phyloP scores from a whole-genome alignment of 1,284 basidiomycete genomes.

The Ustilago lituana region DNA sequence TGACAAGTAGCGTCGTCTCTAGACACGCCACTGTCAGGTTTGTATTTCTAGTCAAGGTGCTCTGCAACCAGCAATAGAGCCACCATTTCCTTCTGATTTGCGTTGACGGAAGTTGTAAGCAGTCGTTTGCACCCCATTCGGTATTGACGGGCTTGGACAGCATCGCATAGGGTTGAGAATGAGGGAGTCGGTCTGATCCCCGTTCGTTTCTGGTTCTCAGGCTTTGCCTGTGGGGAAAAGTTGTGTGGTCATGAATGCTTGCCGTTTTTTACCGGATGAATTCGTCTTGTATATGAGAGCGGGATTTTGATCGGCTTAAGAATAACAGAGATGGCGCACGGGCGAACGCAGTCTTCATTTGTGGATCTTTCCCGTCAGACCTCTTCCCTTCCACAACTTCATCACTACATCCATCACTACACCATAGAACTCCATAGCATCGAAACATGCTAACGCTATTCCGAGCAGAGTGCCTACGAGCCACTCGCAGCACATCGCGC shows the following conservation, averaged over 20 bases:
- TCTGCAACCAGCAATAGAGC: too few species aligned
- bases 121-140: too few species aligned
- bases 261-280: constrained; percentile 14
- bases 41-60: constrained; percentile 25
- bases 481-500: constrained; percentile 1
- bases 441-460: constrained; percentile 22
- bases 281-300: too few species aligned
- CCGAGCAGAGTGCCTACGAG: constrained; percentile 11
- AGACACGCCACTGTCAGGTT: too few species aligned
- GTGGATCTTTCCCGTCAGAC: background rate
- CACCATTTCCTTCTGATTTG: too few species aligned
- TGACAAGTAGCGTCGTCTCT: constrained; percentile 3
- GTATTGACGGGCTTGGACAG: too few species aligned
- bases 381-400: background rate
- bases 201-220: too few species aligned
- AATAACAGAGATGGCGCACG: constrained; percentile 19
- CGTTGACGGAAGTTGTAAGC: too few species aligned
- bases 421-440: too few species aligned
- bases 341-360: background rate
- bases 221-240: too few species aligned
- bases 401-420: background rate
- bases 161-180: too few species aligned
- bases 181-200: too few species aligned
- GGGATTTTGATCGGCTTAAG: constrained; percentile 33
- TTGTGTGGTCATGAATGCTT: background rate